Evolutionary conservation across 306 rosid species (phyloP).

Genomic region (Albizia julibrissin): DNA sequence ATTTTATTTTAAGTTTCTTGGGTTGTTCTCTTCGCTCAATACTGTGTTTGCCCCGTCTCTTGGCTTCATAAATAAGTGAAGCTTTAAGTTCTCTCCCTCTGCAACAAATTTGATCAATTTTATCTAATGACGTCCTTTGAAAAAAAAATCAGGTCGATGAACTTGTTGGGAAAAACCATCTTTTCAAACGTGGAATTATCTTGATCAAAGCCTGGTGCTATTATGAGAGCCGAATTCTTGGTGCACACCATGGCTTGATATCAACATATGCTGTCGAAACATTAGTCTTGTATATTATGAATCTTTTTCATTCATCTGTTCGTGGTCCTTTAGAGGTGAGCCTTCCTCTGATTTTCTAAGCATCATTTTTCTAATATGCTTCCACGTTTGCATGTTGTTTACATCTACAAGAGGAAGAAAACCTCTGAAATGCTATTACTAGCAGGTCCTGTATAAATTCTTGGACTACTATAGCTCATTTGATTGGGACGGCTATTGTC

Average conservation of each 20-base stretch:
- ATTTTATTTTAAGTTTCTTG: conserved; percentile 20
- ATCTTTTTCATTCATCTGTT: conserved; percentile 56
- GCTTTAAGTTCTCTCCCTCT: not conserved
- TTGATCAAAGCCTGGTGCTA: conserved; percentile 81
- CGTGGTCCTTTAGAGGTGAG: conserved; percentile 75
- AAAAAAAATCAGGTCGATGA: conserved; percentile 50
- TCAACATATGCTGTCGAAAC: conserved; percentile 73
- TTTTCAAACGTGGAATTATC: conserved; percentile 63
- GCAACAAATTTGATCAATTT: conserved; percentile 1
- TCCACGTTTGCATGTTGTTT: conserved; percentile 27
- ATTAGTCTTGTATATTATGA: conserved; percentile 60
- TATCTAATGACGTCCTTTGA: conserved; percentile 18
- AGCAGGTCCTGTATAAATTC: conserved; percentile 66
- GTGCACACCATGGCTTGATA: conserved; percentile 63
- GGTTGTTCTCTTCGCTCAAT: conserved; percentile 10
- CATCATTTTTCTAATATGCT: conserved; percentile 5
- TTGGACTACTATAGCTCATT: conserved; percentile 65
- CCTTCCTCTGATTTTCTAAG: conserved; percentile 27
- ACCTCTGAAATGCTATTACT: conserved; percentile 26
- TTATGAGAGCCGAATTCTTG: conserved; percentile 77
- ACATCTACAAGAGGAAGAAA: conserved; percentile 27
- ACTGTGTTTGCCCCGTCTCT: not conserved
- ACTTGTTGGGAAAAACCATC: conserved; percentile 61
- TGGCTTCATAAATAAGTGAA: not conserved
- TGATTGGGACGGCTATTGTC: conserved; percentile 59